Evolutionary conservation across 805 yeast species (phyloP).

Genomic region (Pichia nanzhaoensis): DNA sequence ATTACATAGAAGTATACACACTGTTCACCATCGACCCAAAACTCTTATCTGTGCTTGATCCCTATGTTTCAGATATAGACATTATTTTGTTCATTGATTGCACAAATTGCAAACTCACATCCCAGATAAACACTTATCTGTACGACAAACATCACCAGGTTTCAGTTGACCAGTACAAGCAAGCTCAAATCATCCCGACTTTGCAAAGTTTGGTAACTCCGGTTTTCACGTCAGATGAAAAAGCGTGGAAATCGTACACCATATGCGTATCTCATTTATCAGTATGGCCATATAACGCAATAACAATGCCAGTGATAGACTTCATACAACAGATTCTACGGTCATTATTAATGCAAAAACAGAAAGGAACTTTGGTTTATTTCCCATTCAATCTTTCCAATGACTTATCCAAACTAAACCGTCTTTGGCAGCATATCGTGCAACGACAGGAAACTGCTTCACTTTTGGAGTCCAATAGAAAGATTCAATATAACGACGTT

Average conservation of each 20-base stretch:
- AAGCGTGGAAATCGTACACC: constrained; percentile 6
- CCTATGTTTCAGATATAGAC: neutral
- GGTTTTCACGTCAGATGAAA: neutral
- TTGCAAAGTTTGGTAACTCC: neutral
- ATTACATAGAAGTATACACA: constrained; percentile 7
- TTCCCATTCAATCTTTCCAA: constrained; percentile 3
- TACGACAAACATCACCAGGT: neutral
- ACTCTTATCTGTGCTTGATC: neutral
- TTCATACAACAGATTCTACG: constrained; percentile 24
- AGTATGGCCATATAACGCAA: constrained; percentile 15
- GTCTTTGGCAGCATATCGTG: neutral
- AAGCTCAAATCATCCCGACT: neutral
- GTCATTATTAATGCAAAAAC: constrained; percentile 11
- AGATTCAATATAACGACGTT: constrained; percentile 6
- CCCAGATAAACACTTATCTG: neutral
- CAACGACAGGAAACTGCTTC: neutral
- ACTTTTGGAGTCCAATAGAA: neutral
- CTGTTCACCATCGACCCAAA: neutral
- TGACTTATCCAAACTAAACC: neutral
- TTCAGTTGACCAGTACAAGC: neutral
- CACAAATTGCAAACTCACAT: neutral
- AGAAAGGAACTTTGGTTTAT: constrained; percentile 1
- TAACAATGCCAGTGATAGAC: constrained; percentile 18
- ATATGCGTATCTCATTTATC: constrained; percentile 11
- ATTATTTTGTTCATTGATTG: neutral